These are phyloP conservation scores for Cyclotella cryptica DNA, from an alignment of 108 stramenopile species.

Conservation along the genomic window DNA sequence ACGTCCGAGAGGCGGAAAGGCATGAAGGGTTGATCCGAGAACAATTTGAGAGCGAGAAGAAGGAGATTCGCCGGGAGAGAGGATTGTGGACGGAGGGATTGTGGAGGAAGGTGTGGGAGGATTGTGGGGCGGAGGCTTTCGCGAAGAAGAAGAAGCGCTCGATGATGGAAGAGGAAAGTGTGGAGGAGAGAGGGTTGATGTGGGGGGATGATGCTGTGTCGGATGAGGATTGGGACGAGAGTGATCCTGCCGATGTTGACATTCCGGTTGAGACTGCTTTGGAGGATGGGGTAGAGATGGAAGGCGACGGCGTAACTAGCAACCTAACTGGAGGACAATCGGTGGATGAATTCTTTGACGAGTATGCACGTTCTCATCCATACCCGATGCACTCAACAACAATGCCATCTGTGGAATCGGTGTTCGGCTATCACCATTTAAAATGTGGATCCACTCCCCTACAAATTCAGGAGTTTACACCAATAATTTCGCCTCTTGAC, in stretches of 20 bases:
- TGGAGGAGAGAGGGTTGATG: conserved; percentile 32
- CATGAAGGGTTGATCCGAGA: neutral
- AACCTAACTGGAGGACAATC: too few species aligned
- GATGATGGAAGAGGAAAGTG: conserved; percentile 1
- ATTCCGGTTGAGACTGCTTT: too few species aligned
- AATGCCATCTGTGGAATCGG: conserved; percentile 15
- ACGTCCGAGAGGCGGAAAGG: conserved; percentile 22
- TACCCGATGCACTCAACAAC: conserved; percentile 21
- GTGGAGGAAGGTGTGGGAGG: conserved; percentile 36
- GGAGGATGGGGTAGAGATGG: neutral
- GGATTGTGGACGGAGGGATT: conserved; percentile 31
- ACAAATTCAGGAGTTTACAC: conserved; percentile 32
- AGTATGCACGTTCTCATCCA: conserved; percentile 32
- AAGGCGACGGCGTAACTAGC: neutral
- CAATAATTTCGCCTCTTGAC: neutral
- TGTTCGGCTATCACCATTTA: conserved; percentile 1
- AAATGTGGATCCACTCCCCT: conserved; percentile 35
- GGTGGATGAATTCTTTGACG: conserved; percentile 15
- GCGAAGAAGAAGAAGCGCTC: neutral
- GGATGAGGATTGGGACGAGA: too few species aligned
- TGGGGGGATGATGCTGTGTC: conserved; percentile 21
- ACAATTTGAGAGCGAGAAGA: neutral
- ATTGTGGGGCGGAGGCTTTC: neutral
- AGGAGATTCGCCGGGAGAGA: conserved; percentile 4
- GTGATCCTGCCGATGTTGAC: neutral